Percentiles rank a stretch among this genome's conserved stretches.
phyloP scores from a whole-genome alignment of 148 eudicot species.

The Rhododendron simsii region DNA sequence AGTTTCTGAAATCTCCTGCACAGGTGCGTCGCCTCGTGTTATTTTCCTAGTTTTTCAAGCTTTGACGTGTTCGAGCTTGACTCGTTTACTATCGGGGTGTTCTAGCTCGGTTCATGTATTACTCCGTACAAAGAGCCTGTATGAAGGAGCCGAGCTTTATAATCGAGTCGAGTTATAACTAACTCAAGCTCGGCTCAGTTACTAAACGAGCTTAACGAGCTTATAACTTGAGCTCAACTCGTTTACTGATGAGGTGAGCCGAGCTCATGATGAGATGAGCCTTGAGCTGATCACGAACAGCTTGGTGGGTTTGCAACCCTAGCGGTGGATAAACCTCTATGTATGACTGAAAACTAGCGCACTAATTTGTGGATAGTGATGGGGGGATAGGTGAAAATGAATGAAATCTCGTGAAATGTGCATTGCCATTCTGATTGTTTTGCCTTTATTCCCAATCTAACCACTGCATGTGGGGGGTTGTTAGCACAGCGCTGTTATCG shows the following conservation, averaged over 20 bases:
- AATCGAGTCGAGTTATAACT: neutral
- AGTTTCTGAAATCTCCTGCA: constrained; percentile 15
- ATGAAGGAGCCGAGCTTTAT: too few relatives aligned
- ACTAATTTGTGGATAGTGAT: neutral
- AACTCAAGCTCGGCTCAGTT: neutral
- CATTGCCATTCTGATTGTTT: neutral
- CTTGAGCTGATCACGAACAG: neutral
- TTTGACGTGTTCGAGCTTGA: neutral
- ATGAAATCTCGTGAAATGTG: neutral
- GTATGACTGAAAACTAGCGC: neutral
- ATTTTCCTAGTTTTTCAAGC: neutral
- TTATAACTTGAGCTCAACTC: neutral
- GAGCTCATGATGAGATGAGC: neutral
- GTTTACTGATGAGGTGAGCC: neutral
- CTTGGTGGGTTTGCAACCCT: neutral
- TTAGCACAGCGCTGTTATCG: neutral
- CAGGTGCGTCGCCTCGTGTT: constrained; percentile 18
- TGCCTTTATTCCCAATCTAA: neutral
- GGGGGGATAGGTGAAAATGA: neutral
- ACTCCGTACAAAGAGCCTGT: neutral
- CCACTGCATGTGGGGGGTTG: neutral
- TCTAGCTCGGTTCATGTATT: neutral
- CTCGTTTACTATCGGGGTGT: neutral
- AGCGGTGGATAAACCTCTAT: neutral
- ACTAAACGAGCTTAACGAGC: too few relatives aligned